Conservation (phyloP, 129 eudicot genomes). For the Pittosporum tobira region DNA sequence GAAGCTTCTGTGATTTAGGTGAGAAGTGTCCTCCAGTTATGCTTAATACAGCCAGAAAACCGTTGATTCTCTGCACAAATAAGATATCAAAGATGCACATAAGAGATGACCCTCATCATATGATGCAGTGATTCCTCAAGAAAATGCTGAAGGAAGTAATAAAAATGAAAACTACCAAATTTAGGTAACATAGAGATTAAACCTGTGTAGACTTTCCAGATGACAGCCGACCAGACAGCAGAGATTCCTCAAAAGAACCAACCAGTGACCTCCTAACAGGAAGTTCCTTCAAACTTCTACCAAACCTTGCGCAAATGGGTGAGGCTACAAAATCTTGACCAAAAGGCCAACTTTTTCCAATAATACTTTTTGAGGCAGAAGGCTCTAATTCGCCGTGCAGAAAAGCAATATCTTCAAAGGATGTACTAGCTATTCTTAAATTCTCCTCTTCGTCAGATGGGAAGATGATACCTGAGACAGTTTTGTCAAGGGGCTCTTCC, state of each 20-base stretch:
- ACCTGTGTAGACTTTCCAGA: slow-evolving; percentile 63
- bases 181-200: slow-evolving; percentile 1
- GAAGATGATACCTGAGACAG: slow-evolving; percentile 27
- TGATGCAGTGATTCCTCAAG: slow-evolving; percentile 1
- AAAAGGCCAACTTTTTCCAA: slow-evolving; percentile 42
- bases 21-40: slow-evolving; percentile 69
- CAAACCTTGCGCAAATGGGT: slow-evolving; percentile 11
- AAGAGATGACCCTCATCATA: slow-evolving; percentile 15
- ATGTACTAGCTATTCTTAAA: slow-evolving; percentile 30
- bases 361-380: slow-evolving; percentile 26
- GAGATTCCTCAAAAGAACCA: slow-evolving; percentile 89
- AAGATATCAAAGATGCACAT: slow-evolving; percentile 13
- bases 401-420: slow-evolving; percentile 31
- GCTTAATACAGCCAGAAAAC: slow-evolving; percentile 71
- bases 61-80: slow-evolving; percentile 57
- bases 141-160: neutral
- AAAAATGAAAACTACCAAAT: neutral
- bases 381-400: slow-evolving; percentile 24
- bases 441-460: slow-evolving; percentile 35
- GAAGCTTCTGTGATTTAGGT: slow-evolving; percentile 82
- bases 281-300: slow-evolving; percentile 32
- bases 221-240: slow-evolving; percentile 68
- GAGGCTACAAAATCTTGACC: slow-evolving; percentile 17
- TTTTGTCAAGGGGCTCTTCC: slow-evolving; percentile 23
- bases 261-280: slow-evolving; percentile 72